Evolutionary conservation across 164 flowering plant species (phyloP), one percentile per base, ranked within the genome.

Genomic region (Vitis vinifera): DNA sequence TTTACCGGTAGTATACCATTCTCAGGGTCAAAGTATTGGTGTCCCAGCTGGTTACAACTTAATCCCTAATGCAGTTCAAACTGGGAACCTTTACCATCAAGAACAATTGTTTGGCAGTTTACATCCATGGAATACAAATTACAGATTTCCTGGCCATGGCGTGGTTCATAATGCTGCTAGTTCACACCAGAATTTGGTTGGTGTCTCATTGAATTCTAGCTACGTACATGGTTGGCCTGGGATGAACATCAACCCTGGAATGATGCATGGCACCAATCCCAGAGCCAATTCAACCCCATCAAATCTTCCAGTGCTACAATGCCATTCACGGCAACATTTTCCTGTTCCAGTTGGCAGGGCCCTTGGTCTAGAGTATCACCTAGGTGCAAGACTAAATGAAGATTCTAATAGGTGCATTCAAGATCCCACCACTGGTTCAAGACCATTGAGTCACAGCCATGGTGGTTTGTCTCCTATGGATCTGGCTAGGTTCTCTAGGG

Each of bases 401-500:
- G 59, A 51, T 69, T 59, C 66, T 31, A 2, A 62, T 53, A 31
- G 72, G 37, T 51, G 52, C 48, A 30, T 37, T 61, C 71, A 51
- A 12, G 71, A 51, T 19, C 52, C 71, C 52, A 31, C 16, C 10
- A 15, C 48, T 10, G 59, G 30, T 60, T 30, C 59, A 30, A 31
- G 31, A 60, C 52, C 56, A 14, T 7, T 16, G 1, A 51, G 57
- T 51, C 13, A n/a, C 71, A 68, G 16, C 62, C 67, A 70, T 55
- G 67, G 44, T 44, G 47, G 19, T 31, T n/a, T 27, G 55, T 15
- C 51, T 44, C 29, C 49, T 15, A 23, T 19, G 29, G 44, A 56
- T 13, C 62, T 55, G 47, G 67, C 73, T n/a, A 53, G 66, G 53
- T 66, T 7, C 27, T 58, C 68, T 49, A 55, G 66, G 16, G 3